These are phyloP conservation scores for Margaritispora aquatica DNA, from an alignment of 495 filamentous ascomycete genomes.

Conservation along the genomic window DNA sequence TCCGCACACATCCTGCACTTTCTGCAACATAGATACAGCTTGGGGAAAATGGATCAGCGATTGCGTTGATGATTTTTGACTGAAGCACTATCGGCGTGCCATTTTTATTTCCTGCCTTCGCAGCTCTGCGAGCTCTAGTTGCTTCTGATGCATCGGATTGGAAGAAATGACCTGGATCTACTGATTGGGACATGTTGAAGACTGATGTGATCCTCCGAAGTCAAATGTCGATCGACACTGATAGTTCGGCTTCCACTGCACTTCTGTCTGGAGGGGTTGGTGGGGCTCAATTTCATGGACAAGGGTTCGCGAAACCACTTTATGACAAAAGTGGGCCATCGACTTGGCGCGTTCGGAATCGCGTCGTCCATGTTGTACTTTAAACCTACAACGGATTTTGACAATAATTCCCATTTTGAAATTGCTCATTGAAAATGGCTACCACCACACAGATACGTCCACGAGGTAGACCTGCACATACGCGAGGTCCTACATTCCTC, in stretches of 20 bases:
- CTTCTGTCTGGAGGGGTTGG: too few species aligned
- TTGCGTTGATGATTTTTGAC: slow-evolving; percentile 78
- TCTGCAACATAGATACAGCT: slow-evolving; percentile 73
- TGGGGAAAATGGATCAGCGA: slow-evolving; percentile 56
- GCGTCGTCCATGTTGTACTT: too few species aligned
- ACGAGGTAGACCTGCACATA: slow-evolving; percentile 46
- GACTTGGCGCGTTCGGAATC: slow-evolving; percentile 10
- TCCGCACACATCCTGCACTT: slow-evolving; percentile 69
- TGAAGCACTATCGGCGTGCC: slow-evolving; percentile 74
- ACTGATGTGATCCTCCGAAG: too few species aligned
- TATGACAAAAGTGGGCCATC: slow-evolving; percentile 5
- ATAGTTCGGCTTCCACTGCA: too few species aligned
- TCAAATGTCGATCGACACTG: too few species aligned
- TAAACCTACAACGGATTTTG: too few species aligned
- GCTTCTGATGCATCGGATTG: slow-evolving; percentile 76
- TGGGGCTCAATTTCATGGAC: background rate
- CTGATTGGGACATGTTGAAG: slow-evolving; percentile 54
- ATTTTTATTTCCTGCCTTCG: slow-evolving; percentile 76
- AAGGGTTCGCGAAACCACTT: slow-evolving; percentile 17
- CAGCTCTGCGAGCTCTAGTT: slow-evolving; percentile 62
- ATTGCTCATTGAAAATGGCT: slow-evolving; percentile 31
- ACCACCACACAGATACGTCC: slow-evolving; percentile 40
- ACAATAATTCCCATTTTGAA: slow-evolving; percentile 1
- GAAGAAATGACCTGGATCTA: slow-evolving; percentile 74
- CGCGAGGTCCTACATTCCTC: slow-evolving; percentile 43